Percentiles rank a stretch among this genome's conserved stretches.
Evolutionary conservation across 352 stramenopile species (phyloP).

Genomic region (Phytophthora pluvialis): DNA sequence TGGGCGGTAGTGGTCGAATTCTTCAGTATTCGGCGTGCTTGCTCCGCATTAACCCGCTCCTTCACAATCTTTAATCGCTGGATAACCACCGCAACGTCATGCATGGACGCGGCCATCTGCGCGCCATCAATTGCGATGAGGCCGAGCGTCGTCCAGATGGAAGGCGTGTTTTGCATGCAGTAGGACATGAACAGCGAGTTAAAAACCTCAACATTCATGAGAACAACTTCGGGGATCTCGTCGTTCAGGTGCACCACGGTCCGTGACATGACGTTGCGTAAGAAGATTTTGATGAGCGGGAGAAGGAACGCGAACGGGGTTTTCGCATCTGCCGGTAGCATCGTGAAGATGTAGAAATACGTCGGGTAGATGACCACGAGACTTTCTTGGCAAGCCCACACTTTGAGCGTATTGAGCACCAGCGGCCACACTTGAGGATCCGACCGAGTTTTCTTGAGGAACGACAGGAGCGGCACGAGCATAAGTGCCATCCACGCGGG

Average conservation of each 20-base stretch:
- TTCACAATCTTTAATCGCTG: constrained; percentile 1
- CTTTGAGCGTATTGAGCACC: constrained; percentile 22
- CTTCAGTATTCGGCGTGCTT: neutral
- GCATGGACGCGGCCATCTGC: constrained; percentile 23
- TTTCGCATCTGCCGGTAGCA: constrained; percentile 12
- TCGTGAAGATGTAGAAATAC: constrained; percentile 39
- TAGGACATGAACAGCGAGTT: constrained; percentile 49
- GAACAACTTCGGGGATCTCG: constrained; percentile 34
- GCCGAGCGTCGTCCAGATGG: constrained; percentile 31
- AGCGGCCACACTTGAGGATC: constrained; percentile 19
- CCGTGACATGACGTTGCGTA: constrained; percentile 28
- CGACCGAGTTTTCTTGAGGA: constrained; percentile 10
- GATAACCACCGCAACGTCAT: constrained; percentile 8
- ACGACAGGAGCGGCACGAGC: constrained; percentile 7
- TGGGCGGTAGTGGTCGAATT: neutral
- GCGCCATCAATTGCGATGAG: constrained; percentile 18
- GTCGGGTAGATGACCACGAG: constrained; percentile 37
- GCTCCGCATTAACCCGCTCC: constrained; percentile 4
- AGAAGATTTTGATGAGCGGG: constrained; percentile 36
- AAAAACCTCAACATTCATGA: constrained; percentile 57
- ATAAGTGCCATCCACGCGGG: constrained; percentile 20
- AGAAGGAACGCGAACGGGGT: constrained; percentile 33
- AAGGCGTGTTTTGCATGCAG: constrained; percentile 50
- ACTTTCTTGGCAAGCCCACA: constrained; percentile 21
- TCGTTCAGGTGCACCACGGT: constrained; percentile 30